A percentile compares a stretch with the other conserved stretches of the same genome.
Conservation (phyloP, 208 protist genomes). For the Trypanosomatidae sp. region DNA sequence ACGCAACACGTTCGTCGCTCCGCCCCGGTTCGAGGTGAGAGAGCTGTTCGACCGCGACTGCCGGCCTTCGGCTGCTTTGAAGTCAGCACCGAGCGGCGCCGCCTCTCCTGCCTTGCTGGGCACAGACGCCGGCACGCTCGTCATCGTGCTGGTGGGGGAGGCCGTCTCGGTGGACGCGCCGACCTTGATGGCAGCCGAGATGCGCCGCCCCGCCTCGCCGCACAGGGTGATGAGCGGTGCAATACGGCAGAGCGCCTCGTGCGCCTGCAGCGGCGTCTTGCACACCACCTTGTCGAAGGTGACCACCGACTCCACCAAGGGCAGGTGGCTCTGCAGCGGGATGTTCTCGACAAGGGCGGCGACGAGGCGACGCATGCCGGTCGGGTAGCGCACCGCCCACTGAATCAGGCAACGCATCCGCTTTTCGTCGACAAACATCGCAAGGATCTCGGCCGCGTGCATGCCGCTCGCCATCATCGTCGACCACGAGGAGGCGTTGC, state of each 20-base stretch:
- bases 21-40: not conserved
- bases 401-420: slow-evolving; percentile 54
- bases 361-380: slow-evolving; percentile 49
- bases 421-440: slow-evolving; percentile 33
- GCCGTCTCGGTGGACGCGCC: too few relatives aligned
- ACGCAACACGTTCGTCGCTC: slow-evolving; percentile 1
- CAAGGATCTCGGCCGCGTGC: slow-evolving; percentile 45
- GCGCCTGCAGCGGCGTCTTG: slow-evolving; percentile 52
- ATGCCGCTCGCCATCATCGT: slow-evolving; percentile 46
- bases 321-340: slow-evolving; percentile 45
- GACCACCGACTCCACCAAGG: slow-evolving; percentile 77
- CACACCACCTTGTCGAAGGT: slow-evolving; percentile 48
- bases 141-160: too few relatives aligned
- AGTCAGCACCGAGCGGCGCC: not conserved
- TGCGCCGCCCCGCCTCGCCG: slow-evolving; percentile 24
- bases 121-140: too few relatives aligned
- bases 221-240: slow-evolving; percentile 65
- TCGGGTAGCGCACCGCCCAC: slow-evolving; percentile 29
- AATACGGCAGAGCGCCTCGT: slow-evolving; percentile 36
- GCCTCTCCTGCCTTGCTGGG: slow-evolving; percentile 2
- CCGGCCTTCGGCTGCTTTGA: not conserved
- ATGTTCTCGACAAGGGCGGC: slow-evolving; percentile 47
- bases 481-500: slow-evolving; percentile 34
- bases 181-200: slow-evolving; percentile 21
- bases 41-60: not conserved